phyloP scores from a whole-genome alignment of 495 filamentous ascomycete genomes.

The Aspergillus nidulans region DNA sequence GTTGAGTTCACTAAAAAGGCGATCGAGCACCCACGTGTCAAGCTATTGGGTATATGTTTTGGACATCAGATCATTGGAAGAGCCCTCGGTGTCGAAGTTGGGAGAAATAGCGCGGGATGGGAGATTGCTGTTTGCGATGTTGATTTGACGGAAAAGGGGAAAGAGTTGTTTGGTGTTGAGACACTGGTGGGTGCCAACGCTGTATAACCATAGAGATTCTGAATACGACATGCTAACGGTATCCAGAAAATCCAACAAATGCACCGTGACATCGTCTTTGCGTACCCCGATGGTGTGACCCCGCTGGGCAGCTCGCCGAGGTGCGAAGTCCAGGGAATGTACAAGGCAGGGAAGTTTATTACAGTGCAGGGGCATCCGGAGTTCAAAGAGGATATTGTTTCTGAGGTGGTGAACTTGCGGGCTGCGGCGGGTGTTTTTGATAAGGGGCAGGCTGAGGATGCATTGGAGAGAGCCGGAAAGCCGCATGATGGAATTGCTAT shows the following conservation, averaged over 20 bases:
- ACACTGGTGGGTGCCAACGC: conserved; percentile 51
- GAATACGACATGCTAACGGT: not conserved
- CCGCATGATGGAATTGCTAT: conserved; percentile 74
- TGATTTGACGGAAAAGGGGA: conserved; percentile 64
- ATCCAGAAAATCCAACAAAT: conserved; percentile 76
- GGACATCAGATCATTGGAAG: conserved; percentile 87
- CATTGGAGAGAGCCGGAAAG: conserved; percentile 57
- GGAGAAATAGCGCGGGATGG: conserved; percentile 68
- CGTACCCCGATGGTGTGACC: conserved; percentile 57
- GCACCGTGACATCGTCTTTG: conserved; percentile 77
- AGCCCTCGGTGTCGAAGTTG: conserved; percentile 65
- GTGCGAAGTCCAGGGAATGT: conserved; percentile 80
- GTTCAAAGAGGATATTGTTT: conserved; percentile 71
- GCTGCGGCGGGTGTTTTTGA: conserved; percentile 61
- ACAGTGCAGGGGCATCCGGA: conserved; percentile 92
- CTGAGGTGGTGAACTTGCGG: conserved; percentile 59
- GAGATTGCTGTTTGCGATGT: conserved; percentile 73
- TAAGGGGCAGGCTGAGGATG: conserved; percentile 59
- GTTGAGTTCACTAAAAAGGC: conserved; percentile 63
- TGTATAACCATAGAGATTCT: not conserved
- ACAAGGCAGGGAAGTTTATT: conserved; percentile 59
- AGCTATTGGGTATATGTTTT: conserved; percentile 79
- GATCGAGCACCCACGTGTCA: conserved; percentile 54
- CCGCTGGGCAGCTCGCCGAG: conserved; percentile 59
- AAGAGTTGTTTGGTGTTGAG: conserved; percentile 65